These are phyloP conservation scores for Thelephora terrestris DNA, from an alignment of 1,284 basidiomycete genomes.

Conservation along the genomic window DNA sequence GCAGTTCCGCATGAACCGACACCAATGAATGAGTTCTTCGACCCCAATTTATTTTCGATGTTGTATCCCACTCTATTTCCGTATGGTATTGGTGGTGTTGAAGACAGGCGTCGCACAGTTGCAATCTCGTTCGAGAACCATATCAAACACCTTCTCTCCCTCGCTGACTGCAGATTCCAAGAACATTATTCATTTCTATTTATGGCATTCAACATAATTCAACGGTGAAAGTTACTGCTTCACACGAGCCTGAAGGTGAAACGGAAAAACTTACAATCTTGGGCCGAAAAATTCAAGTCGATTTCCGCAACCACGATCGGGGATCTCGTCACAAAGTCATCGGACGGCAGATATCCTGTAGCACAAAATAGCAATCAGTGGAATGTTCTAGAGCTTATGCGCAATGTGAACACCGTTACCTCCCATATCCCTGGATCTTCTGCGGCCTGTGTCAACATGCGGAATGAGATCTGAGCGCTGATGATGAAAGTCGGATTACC, in stretches of 20 bases:
- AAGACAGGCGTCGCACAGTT: slow-evolving; percentile 13
- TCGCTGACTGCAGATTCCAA: slow-evolving; percentile 25
- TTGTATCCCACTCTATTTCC: slow-evolving; percentile 16
- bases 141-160: slow-evolving; percentile 19
- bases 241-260: slow-evolving; percentile 22
- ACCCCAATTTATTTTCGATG: slow-evolving; percentile 6
- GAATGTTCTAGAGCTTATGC: slow-evolving; percentile 21
- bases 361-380: slow-evolving; percentile 18
- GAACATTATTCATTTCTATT: slow-evolving; percentile 27
- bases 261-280: slow-evolving; percentile 11
- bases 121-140: slow-evolving; percentile 19
- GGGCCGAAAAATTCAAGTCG: background rate
- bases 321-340: background rate
- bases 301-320: background rate
- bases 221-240: slow-evolving; percentile 18
- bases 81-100: slow-evolving; percentile 28
- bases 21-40: slow-evolving; percentile 17
- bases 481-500: slow-evolving; percentile 23
- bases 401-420: slow-evolving; percentile 23
- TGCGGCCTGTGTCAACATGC: slow-evolving; percentile 16
- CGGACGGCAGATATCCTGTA: slow-evolving; percentile 11
- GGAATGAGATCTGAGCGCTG: slow-evolving; percentile 27
- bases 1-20: slow-evolving; percentile 20
- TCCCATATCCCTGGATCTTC: slow-evolving; percentile 23
- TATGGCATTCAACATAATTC: slow-evolving; percentile 27